Percentiles rank a stretch among this genome's conserved stretches.
Conservation (phyloP, 2,329 filamentous ascomycete genomes). For the Penicillium nordicum region DNA sequence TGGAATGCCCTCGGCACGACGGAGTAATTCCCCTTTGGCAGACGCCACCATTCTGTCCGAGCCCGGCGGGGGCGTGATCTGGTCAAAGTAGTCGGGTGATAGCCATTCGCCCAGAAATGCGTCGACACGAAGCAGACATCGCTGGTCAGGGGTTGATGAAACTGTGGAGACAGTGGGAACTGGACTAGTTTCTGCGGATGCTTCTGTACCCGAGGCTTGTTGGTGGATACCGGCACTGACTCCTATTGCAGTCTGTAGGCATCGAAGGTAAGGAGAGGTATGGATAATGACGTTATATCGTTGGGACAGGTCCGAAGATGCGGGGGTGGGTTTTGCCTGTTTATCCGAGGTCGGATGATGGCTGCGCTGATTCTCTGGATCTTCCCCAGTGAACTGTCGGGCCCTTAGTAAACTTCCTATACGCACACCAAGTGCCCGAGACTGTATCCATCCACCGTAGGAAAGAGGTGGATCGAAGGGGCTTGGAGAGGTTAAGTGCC, state of each 20-base stretch:
- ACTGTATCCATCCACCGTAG: conserved; percentile 90
- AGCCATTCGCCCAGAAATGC: conserved; percentile 96
- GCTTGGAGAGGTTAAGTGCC: conserved; percentile 88
- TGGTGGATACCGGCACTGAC: conserved; percentile 77
- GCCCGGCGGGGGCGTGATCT: conserved; percentile 82
- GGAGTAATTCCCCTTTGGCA: conserved; percentile 82
- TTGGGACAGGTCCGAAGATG: conserved; percentile 12
- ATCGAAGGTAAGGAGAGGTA: conserved; percentile 89
- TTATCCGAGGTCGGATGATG: conserved; percentile 10
- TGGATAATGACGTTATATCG: conserved; percentile 72
- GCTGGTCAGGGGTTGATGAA: conserved; percentile 10
- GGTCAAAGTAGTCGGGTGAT: conserved; percentile 86
- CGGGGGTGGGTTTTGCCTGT: conserved; percentile 8
- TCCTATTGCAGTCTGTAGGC: conserved; percentile 85
- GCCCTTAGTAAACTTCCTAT: conserved; percentile 69
- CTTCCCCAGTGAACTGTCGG: conserved; percentile 35
- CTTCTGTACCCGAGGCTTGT: conserved; percentile 23
- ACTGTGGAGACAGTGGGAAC: neutral
- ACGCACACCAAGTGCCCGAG: conserved; percentile 72
- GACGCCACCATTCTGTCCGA: conserved; percentile 82
- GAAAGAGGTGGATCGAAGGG: conserved; percentile 95
- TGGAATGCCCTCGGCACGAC: conserved; percentile 65
- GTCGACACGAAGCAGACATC: conserved; percentile 67
- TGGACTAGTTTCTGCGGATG: conserved; percentile 1
- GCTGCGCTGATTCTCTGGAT: conserved; percentile 3